Evolutionary conservation across 2,329 filamentous ascomycete genomes (phyloP), one percentile per base, ranked within the genome.

Genomic region (Rhynchosporium agropyri): DNA sequence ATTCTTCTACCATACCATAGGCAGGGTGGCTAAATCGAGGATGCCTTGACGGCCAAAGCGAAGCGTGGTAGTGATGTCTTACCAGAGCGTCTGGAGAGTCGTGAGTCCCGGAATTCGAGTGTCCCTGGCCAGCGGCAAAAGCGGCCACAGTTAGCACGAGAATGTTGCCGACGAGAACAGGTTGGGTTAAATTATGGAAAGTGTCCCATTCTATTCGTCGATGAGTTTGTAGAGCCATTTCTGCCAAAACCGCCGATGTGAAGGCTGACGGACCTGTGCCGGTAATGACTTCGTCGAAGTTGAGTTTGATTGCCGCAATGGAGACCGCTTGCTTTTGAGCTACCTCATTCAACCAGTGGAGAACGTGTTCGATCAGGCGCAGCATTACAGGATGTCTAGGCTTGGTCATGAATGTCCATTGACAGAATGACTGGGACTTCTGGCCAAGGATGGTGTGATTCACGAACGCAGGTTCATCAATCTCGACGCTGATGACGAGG

Each of bases 1-100:
- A 90, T 67, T 81, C 79, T 72, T 90, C 88, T 0, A 90, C 87
- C 74, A 89, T 85, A 4, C 86, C 88, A 70, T 87, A 89, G 61
- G 86, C 83, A 1, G 87, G 87, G 72, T 91, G 88, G 55, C 79
- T 85, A 76, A 82, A 89, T 40, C 88, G 80, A 1, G 85, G 87
- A 72, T 91, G 88, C 4, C 79, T 79, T 61, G 81, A 83, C 1
- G 88, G 89, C 89, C 89, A 91, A 64, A 85, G 84, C 0, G 87
- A 90, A 0, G 89, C 89, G 73, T 91, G 89, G 71, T 90, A 91
- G 74, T 90, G 87, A 72, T 91, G 89, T 74, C 87, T 88, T 28
- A 91, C 87, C 1, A 91, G 78, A 1, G 89, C 88, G 15, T 81
- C 81, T 57, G 86, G 80, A 1, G 87, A 81, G 59, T 88, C 82